A percentile compares a stretch with the other conserved stretches of the same genome.
Evolutionary conservation across 2,329 filamentous ascomycete species (phyloP).

Genomic region (Arthrobotrys sinensis): DNA sequence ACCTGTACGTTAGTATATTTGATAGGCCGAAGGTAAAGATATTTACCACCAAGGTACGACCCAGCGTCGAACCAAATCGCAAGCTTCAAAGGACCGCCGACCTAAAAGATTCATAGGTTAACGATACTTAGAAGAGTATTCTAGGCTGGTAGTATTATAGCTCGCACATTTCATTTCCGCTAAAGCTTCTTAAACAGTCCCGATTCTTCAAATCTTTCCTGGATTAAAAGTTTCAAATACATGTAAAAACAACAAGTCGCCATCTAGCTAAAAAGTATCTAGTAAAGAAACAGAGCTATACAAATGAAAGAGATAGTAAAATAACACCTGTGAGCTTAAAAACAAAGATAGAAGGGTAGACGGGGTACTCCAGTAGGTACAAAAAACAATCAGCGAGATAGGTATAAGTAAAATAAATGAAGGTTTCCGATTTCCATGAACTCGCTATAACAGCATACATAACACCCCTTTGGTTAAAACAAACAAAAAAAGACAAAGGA

Average conservation of each 20-base stretch:
- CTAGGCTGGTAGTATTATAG: conserved; percentile 59
- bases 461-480: background rate
- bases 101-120: conserved; percentile 53
- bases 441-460: conserved; percentile 5
- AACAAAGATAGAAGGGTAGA: background rate
- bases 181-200: background rate
- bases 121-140: conserved; percentile 2
- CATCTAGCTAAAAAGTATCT: conserved; percentile 9
- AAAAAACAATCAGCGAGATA: background rate
- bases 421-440: background rate
- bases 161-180: conserved; percentile 54
- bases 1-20: background rate
- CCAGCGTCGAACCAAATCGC: background rate
- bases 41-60: background rate
- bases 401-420: conserved; percentile 7
- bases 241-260: background rate
- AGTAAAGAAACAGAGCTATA: background rate
- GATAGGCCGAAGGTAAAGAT: background rate
- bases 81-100: conserved; percentile 59
- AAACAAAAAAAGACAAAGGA: background rate
- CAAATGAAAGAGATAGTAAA: background rate
- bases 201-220: background rate
- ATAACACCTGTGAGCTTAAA: background rate
- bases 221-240: conserved; percentile 1
- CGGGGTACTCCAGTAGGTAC: conserved; percentile 5